A percentile compares a stretch with the other conserved stretches of the same genome.
These are phyloP conservation scores for Coemansia sp. DNA, from an alignment of 192 early-diverging fungal genomes.

Conservation along the genomic window DNA sequence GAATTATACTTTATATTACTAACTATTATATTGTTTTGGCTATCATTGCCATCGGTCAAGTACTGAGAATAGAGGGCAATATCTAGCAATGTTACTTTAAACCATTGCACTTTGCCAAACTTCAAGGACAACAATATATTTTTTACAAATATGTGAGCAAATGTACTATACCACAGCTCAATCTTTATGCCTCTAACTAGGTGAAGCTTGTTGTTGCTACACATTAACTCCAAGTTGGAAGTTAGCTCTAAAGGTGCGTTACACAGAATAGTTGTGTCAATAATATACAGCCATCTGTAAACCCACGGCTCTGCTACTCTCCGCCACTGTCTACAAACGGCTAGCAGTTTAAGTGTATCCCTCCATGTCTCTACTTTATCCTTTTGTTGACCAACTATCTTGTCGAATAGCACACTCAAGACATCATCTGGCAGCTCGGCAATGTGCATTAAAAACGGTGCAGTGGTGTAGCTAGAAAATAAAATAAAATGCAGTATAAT, in stretches of 20 bases:
- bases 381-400: neutral
- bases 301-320: neutral
- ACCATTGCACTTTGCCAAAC: neutral
- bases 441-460: neutral
- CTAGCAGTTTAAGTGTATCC: neutral
- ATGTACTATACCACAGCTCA: neutral
- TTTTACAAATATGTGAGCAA: neutral
- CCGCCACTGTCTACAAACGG: neutral
- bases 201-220: neutral
- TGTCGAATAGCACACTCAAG: neutral
- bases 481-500: no score
- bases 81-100: neutral
- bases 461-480: neutral
- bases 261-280: conserved; percentile 2
- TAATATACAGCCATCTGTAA: conserved; percentile 26
- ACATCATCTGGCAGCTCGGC: neutral
- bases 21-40: neutral
- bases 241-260: neutral
- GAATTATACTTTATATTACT: neutral
- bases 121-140: neutral
- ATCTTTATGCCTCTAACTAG: neutral
- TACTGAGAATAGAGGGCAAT: neutral
- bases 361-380: neutral
- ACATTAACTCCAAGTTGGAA: neutral
- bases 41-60: neutral